Evolutionary conservation across 169 alveolate species (phyloP).

Genomic region (Babesia ovata): DNA sequence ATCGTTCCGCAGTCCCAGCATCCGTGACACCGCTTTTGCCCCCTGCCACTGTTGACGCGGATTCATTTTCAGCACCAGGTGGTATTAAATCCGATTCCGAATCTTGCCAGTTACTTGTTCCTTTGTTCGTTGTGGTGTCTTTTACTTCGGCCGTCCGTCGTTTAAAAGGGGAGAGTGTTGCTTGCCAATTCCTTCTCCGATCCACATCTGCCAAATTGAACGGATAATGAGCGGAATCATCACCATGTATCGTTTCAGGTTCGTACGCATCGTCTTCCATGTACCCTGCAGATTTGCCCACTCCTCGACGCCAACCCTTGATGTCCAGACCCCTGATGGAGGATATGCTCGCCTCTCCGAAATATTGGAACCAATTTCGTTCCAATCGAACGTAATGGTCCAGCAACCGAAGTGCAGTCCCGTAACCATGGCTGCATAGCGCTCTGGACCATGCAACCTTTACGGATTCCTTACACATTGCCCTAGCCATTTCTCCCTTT

Average conservation of each 20-base stretch:
- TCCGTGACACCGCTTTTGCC: neutral
- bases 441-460: slow-evolving; percentile 9
- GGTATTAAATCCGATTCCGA: neutral
- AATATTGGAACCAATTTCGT: neutral
- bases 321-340: neutral
- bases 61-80: neutral
- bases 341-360: neutral
- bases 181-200: slow-evolving; percentile 17
- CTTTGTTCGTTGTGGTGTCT: neutral
- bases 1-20: neutral
- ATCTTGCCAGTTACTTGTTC: neutral
- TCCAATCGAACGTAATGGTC: neutral
- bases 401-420: neutral
- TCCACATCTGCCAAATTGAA: slow-evolving; percentile 5
- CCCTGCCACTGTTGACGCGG: neutral
- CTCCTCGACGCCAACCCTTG: neutral
- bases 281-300: neutral
- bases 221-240: neutral
- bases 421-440: neutral
- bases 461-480: slow-evolving; percentile 19
- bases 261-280: neutral
- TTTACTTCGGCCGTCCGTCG: neutral
- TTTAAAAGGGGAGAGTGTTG: slow-evolving; percentile 1
- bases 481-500: neutral
- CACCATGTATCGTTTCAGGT: neutral